A percentile compares a stretch with the other conserved stretches of the same genome.
Conservation (phyloP, 2,329 filamentous ascomycete species). For the Aspergillus thermomutatus region DNA sequence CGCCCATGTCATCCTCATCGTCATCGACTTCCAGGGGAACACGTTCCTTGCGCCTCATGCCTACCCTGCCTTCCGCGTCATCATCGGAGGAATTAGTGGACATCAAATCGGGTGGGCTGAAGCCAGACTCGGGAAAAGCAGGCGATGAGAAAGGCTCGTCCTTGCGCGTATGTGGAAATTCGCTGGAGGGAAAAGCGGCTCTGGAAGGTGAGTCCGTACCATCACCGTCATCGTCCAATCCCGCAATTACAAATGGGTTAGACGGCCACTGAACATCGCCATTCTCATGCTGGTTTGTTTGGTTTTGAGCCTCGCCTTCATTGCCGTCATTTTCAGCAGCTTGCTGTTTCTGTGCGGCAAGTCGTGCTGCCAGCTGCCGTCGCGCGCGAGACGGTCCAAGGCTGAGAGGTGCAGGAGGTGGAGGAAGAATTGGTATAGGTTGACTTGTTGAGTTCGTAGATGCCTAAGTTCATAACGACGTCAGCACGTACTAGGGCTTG, state of each 20-base stretch:
- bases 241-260: conserved; percentile 39
- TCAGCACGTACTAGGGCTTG: conserved; percentile 13
- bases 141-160: conserved; percentile 30
- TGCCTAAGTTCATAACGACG: conserved; percentile 15
- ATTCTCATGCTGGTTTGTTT: conserved; percentile 8
- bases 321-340: conserved; percentile 41
- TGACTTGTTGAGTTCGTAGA: conserved; percentile 36
- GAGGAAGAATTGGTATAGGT: conserved; percentile 43
- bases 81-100: conserved; percentile 43
- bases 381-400: conserved; percentile 82
- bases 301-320: conserved; percentile 20
- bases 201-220: conserved; percentile 18
- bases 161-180: conserved; percentile 26
- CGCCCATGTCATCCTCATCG: conserved; percentile 49
- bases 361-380: conserved; percentile 81
- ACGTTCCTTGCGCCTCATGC: conserved; percentile 41
- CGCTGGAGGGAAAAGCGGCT: conserved; percentile 28
- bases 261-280: conserved; percentile 30
- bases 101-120: conserved; percentile 38
- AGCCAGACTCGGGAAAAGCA: conserved; percentile 36
- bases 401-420: conserved; percentile 75
- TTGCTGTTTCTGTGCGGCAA: conserved; percentile 72
- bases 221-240: conserved; percentile 32
- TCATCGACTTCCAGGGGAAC: conserved; percentile 60
- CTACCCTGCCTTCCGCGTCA: conserved; percentile 36